These are phyloP conservation scores for Trebouxia gelatinosa DNA, from an alignment of 163 green algal genomes.

Conservation along the genomic window DNA sequence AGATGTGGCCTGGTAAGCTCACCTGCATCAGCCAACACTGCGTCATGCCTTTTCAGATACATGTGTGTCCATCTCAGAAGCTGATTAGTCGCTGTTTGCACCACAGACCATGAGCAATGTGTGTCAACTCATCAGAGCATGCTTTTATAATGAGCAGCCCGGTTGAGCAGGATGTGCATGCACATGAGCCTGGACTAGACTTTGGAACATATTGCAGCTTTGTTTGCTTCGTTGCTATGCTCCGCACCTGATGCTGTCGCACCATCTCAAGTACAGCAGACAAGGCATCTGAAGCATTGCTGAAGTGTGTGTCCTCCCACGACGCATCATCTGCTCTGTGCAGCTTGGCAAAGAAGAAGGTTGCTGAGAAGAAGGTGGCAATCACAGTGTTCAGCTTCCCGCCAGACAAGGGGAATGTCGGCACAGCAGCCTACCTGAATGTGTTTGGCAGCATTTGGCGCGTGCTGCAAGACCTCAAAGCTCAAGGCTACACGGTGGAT, in stretches of 20 bases:
- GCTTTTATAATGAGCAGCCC: not conserved
- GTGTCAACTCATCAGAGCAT: no score
- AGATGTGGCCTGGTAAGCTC: slow-evolving; percentile 75
- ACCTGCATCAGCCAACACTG: slow-evolving; percentile 47
- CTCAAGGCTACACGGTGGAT: slow-evolving; percentile 93
- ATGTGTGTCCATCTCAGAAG: not conserved
- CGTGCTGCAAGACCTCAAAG: slow-evolving; percentile 80
- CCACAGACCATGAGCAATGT: no score
- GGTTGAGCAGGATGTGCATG: not conserved
- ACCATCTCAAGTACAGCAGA: slow-evolving; percentile 36
- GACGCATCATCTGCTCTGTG: slow-evolving; percentile 1
- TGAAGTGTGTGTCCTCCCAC: not conserved
- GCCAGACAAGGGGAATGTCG: slow-evolving; percentile 99
- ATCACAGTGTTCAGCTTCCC: slow-evolving; percentile 99
- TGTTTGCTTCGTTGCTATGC: no score
- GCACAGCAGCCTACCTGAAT: slow-evolving; percentile 98
- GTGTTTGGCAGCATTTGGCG: slow-evolving; percentile 97
- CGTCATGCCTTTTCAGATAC: not conserved
- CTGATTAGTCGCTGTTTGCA: not conserved
- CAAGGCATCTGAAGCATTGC: slow-evolving; percentile 31
- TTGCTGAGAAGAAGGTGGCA: slow-evolving; percentile 93
- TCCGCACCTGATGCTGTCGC: slow-evolving; percentile 36
- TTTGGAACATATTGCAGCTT: not conserved
- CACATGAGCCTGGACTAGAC: not conserved
- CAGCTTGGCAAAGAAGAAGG: slow-evolving; percentile 83